These are phyloP conservation scores for Tremellales sp. DNA, from an alignment of 1,284 basidiomycete genomes.

Conservation along the genomic window DNA sequence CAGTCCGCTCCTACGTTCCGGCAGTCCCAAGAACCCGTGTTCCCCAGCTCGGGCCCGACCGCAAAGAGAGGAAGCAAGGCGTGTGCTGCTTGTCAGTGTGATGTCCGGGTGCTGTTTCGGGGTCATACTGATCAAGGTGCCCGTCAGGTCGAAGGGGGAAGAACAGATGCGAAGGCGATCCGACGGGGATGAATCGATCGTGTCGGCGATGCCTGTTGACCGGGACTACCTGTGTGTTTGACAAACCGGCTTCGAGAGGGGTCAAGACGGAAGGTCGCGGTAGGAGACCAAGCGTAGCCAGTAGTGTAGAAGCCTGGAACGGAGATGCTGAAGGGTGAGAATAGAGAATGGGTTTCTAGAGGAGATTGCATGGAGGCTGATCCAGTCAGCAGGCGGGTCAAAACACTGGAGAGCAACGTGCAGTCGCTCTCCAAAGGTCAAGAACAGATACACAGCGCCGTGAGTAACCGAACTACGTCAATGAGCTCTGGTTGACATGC, in stretches of 20 bases:
- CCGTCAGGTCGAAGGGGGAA: slow-evolving; percentile 71
- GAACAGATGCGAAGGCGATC: slow-evolving; percentile 84
- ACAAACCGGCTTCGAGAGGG: slow-evolving; percentile 77
- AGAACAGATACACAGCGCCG: slow-evolving; percentile 43
- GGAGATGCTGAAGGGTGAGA: slow-evolving; percentile 52
- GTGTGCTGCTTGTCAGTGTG: slow-evolving; percentile 44
- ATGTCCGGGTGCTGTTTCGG: not conserved
- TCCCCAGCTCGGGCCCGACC: slow-evolving; percentile 17
- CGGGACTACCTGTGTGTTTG: slow-evolving; percentile 80
- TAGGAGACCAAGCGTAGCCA: slow-evolving; percentile 24
- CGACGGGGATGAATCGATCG: slow-evolving; percentile 38
- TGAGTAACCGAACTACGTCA: slow-evolving; percentile 7
- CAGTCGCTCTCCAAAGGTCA: slow-evolving; percentile 40
- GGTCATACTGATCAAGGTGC: not conserved
- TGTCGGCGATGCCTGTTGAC: slow-evolving; percentile 80
- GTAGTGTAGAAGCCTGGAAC: slow-evolving; percentile 55
- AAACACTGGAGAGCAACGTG: slow-evolving; percentile 39
- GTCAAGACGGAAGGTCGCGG: slow-evolving; percentile 26
- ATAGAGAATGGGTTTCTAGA: not conserved
- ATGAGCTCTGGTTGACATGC: not conserved
- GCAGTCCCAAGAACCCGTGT: slow-evolving; percentile 6
- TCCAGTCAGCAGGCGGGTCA: slow-evolving; percentile 24
- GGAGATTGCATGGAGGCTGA: not conserved
- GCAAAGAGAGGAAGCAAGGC: slow-evolving; percentile 46
- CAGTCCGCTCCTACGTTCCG: too few relatives aligned